Evolutionary conservation across 495 filamentous ascomycete genomes (phyloP).

Genomic region (Xylaria castorea): DNA sequence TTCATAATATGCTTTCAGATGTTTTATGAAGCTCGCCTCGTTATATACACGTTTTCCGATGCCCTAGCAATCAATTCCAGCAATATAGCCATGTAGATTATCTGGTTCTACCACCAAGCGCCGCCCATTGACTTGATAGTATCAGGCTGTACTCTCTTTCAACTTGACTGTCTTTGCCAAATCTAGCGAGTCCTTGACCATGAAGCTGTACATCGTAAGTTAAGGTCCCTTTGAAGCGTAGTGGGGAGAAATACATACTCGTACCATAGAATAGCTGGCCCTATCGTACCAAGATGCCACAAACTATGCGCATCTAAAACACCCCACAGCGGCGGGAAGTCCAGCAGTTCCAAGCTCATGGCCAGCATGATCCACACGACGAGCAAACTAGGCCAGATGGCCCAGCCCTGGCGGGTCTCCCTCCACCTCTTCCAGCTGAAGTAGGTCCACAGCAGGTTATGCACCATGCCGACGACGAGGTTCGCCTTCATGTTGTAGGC

Average conservation of each 20-base stretch:
- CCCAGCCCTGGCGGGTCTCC: constrained; percentile 73
- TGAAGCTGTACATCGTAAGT: constrained; percentile 60
- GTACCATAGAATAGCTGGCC: constrained; percentile 91
- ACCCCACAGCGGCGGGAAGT: constrained; percentile 86
- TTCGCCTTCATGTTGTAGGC: constrained; percentile 98
- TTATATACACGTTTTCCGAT: constrained; percentile 8
- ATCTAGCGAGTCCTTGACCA: constrained; percentile 78
- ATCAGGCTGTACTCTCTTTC: constrained; percentile 44
- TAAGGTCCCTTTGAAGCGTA: neutral
- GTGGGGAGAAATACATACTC: constrained; percentile 68
- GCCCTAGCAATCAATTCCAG: neutral
- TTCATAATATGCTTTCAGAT: neutral
- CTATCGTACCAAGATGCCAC: constrained; percentile 94
- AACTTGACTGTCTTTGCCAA: constrained; percentile 54
- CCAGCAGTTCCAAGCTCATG: constrained; percentile 94
- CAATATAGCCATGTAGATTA: neutral
- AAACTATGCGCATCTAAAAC: constrained; percentile 92
- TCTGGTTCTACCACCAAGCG: neutral
- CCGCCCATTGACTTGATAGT: neutral
- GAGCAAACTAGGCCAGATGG: constrained; percentile 88
- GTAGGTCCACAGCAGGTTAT: constrained; percentile 84
- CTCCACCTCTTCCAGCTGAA: constrained; percentile 81
- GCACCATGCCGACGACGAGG: constrained; percentile 78
- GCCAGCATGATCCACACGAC: constrained; percentile 90
- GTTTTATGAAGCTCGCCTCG: neutral